A percentile compares a stretch with the other conserved stretches of the same genome.
Conservation (phyloP, 371 early-diverging fungal genomes). For the Encephalitozoon cuniculi region DNA sequence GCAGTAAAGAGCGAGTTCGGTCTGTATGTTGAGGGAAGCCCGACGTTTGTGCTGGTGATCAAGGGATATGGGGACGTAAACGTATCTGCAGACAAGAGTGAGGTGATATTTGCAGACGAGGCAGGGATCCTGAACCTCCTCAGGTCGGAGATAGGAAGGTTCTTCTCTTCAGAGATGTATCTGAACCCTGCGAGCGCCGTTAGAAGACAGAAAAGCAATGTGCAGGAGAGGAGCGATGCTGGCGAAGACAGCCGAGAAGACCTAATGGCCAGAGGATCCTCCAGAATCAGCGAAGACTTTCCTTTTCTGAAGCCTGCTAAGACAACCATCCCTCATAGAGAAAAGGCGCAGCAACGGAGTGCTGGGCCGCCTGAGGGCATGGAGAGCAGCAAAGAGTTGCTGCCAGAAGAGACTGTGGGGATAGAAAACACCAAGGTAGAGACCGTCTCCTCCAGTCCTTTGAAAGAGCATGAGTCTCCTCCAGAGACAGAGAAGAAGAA, state of each 20-base stretch:
- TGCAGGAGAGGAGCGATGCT: background rate
- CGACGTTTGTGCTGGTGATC: conserved; percentile 36
- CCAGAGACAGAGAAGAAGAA: background rate
- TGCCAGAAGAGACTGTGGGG: background rate
- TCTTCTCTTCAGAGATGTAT: background rate
- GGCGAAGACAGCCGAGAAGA: background rate
- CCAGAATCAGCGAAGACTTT: background rate
- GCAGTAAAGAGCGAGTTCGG: conserved; percentile 25
- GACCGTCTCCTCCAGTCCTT: background rate
- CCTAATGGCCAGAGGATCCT: conserved; percentile 3
- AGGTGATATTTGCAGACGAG: conserved; percentile 34
- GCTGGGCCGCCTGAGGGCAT: no score
- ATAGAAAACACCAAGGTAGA: background rate
- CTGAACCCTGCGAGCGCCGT: background rate
- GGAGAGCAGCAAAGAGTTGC: background rate
- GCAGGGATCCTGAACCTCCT: conserved; percentile 25
- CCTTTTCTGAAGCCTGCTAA: background rate
- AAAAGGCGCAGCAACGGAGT: background rate
- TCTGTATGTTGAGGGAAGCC: conserved; percentile 13
- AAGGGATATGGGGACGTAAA: conserved; percentile 41
- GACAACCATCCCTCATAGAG: background rate
- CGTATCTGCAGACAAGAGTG: conserved; percentile 44
- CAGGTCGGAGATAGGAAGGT: conserved; percentile 15
- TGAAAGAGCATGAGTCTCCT: background rate
- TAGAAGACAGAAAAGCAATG: background rate